phyloP scores from a whole-genome alignment of 768 basidiomycete genomes.

The Pleurotus giganteus region DNA sequence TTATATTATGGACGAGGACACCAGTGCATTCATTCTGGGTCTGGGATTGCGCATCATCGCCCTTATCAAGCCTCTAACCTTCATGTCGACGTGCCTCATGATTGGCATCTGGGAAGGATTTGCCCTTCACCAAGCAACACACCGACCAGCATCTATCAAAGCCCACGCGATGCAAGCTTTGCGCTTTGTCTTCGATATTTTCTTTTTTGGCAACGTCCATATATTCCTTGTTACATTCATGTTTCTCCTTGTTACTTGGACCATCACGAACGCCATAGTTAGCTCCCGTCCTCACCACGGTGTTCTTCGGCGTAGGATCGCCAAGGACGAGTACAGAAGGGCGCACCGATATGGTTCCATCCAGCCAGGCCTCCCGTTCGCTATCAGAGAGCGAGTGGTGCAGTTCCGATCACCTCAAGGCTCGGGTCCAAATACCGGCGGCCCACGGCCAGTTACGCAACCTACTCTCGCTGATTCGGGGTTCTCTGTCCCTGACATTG shows the following conservation, averaged over 20 bases:
- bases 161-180: background rate
- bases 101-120: conserved; percentile 9
- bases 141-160: background rate
- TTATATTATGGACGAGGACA: conserved; percentile 1
- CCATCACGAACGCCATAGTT: background rate
- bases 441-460: background rate
- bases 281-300: background rate
- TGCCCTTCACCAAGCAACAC: conserved; percentile 1
- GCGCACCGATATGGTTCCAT: background rate
- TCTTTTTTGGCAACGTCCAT: background rate
- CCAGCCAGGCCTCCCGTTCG: background rate
- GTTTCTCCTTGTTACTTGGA: conserved; percentile 1
- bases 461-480: background rate
- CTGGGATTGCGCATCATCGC: conserved; percentile 4
- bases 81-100: conserved; percentile 2
- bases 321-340: background rate
- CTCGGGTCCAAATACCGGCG: background rate
- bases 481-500: too few relatives aligned
- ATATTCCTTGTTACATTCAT: background rate
- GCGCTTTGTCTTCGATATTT: conserved; percentile 3
- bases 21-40: background rate
- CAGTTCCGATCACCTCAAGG: background rate
- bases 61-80: background rate
- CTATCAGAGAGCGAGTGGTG: background rate
- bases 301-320: background rate